Conservation (phyloP, 176 grass and related monocot species). For the Oryza meridionalis region DNA sequence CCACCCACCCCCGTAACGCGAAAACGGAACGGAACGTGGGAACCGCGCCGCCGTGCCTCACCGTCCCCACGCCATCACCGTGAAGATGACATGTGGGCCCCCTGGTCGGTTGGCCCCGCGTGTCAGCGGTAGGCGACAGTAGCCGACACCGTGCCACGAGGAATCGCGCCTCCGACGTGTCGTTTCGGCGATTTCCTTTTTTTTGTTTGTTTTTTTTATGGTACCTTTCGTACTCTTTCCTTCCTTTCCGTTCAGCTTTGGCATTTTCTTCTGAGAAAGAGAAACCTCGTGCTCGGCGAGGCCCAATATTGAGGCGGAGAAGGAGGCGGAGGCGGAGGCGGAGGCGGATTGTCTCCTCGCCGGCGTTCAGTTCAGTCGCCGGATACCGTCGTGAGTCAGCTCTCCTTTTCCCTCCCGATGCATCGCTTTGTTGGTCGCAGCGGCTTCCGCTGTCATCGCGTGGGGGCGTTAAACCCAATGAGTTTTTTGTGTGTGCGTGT, state of each 20-base stretch:
- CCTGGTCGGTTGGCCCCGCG: fast-evolving
- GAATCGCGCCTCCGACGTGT: not conserved
- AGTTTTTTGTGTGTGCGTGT: not conserved
- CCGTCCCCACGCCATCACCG: too few species aligned
- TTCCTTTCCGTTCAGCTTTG: not conserved
- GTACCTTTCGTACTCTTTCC: too few species aligned
- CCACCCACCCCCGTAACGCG: too few species aligned
- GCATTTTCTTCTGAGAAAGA: not conserved
- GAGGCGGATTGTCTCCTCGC: too few species aligned
- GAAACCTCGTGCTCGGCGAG: not conserved
- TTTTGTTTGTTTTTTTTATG: too few species aligned
- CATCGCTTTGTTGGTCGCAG: not conserved
- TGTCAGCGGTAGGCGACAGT: not conserved
- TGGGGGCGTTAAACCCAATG: not conserved
- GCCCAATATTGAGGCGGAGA: not conserved
- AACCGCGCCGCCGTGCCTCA: too few species aligned
- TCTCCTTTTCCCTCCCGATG: not conserved
- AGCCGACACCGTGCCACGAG: not conserved
- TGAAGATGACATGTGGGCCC: not conserved
- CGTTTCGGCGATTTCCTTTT: not conserved
- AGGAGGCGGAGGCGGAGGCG: too few species aligned
- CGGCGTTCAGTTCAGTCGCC: not conserved
- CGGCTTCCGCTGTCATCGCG: not conserved
- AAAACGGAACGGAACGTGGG: too few species aligned
- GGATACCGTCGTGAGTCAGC: not conserved